phyloP scores from a whole-genome alignment of 2,329 filamentous ascomycete genomes.

The Penicillium rolfsii region DNA sequence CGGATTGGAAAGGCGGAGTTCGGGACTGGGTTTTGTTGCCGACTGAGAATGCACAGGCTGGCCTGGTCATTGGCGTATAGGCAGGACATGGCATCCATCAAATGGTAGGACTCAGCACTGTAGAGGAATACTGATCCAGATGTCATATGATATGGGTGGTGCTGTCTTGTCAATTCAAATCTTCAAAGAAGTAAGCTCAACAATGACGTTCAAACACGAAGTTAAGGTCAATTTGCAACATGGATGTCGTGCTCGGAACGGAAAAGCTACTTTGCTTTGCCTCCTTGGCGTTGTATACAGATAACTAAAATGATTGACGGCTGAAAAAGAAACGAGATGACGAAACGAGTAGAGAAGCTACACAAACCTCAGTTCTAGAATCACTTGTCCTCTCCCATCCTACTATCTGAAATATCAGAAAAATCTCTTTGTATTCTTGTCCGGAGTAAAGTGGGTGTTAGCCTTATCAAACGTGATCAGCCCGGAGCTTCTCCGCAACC shows the following conservation, averaged over 20 bases:
- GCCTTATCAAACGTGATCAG: slow-evolving; percentile 21
- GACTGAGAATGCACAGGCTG: slow-evolving; percentile 30
- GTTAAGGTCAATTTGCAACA: neutral
- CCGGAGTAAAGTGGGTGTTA: neutral
- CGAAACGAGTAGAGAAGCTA: neutral
- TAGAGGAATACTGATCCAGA: neutral
- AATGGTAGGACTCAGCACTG: neutral
- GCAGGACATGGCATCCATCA: slow-evolving; percentile 1
- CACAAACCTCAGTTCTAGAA: neutral
- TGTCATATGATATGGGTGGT: neutral
- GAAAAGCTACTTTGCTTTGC: neutral
- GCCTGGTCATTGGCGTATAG: slow-evolving; percentile 38
- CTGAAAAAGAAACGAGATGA: neutral
- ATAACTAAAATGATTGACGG: neutral
- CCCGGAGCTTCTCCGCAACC: slow-evolving; percentile 30
- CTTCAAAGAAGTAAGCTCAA: neutral
- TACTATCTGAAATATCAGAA: neutral
- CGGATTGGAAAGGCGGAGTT: slow-evolving; percentile 93
- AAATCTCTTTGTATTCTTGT: neutral
- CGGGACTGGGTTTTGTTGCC: slow-evolving; percentile 68
- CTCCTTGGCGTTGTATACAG: neutral
- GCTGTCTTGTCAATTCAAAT: neutral
- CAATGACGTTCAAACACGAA: neutral
- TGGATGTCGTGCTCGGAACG: neutral
- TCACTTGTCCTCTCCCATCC: neutral